These are phyloP conservation scores for Hericium coralloides DNA, from an alignment of 768 basidiomycete species.

Conservation along the genomic window DNA sequence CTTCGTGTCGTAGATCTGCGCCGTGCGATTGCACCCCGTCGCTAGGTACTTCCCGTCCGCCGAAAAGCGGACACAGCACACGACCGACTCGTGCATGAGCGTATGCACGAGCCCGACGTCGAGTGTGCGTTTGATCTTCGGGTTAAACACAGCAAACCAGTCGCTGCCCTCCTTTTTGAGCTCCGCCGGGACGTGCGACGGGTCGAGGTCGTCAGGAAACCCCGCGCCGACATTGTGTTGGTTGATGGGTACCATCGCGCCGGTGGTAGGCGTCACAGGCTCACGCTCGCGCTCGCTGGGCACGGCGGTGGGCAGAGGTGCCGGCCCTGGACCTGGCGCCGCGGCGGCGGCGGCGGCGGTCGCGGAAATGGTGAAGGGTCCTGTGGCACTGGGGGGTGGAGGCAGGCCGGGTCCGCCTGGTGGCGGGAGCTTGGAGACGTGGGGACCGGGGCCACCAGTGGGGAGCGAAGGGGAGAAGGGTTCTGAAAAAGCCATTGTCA, in stretches of 20 bases:
- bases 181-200: slow-evolving; percentile 39
- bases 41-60: slow-evolving; percentile 90
- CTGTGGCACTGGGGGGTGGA: slow-evolving; percentile 13
- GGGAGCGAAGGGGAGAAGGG: slow-evolving; percentile 14
- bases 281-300: background rate
- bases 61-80: slow-evolving; percentile 90
- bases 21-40: slow-evolving; percentile 93
- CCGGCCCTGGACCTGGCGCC: too few species aligned
- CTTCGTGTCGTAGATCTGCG: slow-evolving; percentile 91
- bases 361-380: slow-evolving; percentile 7
- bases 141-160: slow-evolving; percentile 87
- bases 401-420: slow-evolving; percentile 14
- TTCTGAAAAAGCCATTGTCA: slow-evolving; percentile 3
- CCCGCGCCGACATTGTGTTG: slow-evolving; percentile 7
- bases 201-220: slow-evolving; percentile 43
- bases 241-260: slow-evolving; percentile 11
- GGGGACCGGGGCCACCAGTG: slow-evolving; percentile 4
- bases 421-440: slow-evolving; percentile 7
- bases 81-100: slow-evolving; percentile 87
- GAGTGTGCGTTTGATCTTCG: slow-evolving; percentile 65
- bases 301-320: too few species aligned
- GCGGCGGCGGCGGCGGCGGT: background rate
- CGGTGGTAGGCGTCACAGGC: background rate
- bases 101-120: slow-evolving; percentile 81
- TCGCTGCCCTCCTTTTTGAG: slow-evolving; percentile 69